A percentile compares a stretch with the other conserved stretches of the same genome.
These are phyloP conservation scores for Desmodesmus armatus DNA, from an alignment of 139 green algal species.

Conservation along the genomic window DNA sequence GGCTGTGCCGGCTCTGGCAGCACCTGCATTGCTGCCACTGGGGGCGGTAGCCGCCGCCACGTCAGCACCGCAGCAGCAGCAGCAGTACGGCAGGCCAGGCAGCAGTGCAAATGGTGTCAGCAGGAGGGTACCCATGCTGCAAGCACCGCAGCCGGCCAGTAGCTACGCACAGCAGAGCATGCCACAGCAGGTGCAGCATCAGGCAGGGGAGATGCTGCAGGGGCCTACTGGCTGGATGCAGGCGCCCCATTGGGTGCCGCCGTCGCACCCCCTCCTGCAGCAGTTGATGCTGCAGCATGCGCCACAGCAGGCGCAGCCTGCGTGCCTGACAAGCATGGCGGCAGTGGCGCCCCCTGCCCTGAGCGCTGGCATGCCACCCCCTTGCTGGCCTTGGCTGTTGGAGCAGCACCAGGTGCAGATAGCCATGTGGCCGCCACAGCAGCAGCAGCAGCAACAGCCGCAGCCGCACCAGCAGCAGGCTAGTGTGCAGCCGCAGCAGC, in stretches of 20 bases:
- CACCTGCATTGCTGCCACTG: too few relatives aligned
- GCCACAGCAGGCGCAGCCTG: not conserved
- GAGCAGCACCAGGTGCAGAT: not conserved
- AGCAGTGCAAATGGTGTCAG: not conserved
- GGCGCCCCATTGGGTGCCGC: not conserved
- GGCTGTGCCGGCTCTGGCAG: too few relatives aligned
- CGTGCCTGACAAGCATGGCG: too few relatives aligned
- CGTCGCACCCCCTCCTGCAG: not conserved
- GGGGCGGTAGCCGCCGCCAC: not conserved
- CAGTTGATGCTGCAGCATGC: not conserved
- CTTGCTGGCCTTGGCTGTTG: not conserved
- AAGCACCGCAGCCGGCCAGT: not conserved
- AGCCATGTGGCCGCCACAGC: not conserved
- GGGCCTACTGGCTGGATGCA: not conserved
- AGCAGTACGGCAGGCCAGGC: not conserved
- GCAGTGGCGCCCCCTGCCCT: too few relatives aligned
- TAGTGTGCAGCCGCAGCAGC: too few relatives aligned
- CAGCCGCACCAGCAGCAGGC: not conserved
- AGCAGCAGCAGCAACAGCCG: not conserved
- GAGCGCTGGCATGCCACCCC: too few relatives aligned
- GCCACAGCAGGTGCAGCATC: not conserved
- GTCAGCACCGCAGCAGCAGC: not conserved
- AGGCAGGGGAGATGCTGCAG: not conserved
- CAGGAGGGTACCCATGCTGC: not conserved
- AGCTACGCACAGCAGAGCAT: not conserved